Conservation (phyloP, 192 early-diverging fungal species). For the Physocladia obscura region DNA sequence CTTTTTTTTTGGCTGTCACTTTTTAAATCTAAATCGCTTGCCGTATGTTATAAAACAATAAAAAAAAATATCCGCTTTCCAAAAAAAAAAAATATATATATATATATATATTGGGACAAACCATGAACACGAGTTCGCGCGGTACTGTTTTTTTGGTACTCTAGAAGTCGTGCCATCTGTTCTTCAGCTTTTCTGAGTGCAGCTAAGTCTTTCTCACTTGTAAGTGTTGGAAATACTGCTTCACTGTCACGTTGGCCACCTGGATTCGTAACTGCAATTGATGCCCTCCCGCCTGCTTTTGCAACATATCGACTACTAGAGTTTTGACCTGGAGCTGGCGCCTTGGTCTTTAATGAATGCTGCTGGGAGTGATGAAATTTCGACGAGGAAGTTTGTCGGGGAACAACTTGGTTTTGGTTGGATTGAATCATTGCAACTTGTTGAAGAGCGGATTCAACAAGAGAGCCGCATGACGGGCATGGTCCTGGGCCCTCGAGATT, state of each 20-base stretch:
- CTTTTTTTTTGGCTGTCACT: too few relatives aligned
- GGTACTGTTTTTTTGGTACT: slow-evolving; percentile 43
- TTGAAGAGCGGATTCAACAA: slow-evolving; percentile 37
- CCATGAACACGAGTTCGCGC: slow-evolving; percentile 49
- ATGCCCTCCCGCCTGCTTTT: slow-evolving; percentile 28
- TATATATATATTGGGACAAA: slow-evolving; percentile 10
- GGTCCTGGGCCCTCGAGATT: slow-evolving; percentile 46
- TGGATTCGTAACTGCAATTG: slow-evolving; percentile 6
- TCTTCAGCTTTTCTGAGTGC: slow-evolving; percentile 36
- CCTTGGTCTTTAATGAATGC: slow-evolving; percentile 1
- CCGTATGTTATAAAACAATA: neutral
- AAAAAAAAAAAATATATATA: neutral
- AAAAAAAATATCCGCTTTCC: neutral
- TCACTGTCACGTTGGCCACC: neutral
- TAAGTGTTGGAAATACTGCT: slow-evolving; percentile 32
- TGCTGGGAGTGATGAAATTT: too few relatives aligned
- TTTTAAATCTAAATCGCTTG: too few relatives aligned
- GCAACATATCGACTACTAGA: neutral
- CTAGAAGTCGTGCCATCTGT: slow-evolving; percentile 41
- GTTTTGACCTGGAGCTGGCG: neutral
- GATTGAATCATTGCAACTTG: slow-evolving; percentile 39
- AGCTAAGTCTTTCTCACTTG: slow-evolving; percentile 33
- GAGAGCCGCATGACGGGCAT: slow-evolving; percentile 43
- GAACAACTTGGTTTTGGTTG: neutral
- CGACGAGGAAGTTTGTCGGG: neutral